Evolutionary conservation across 164 flowering plant species (phyloP), one percentile per base, ranked within the genome.

Genomic region (Stephania cephalantha): DNA sequence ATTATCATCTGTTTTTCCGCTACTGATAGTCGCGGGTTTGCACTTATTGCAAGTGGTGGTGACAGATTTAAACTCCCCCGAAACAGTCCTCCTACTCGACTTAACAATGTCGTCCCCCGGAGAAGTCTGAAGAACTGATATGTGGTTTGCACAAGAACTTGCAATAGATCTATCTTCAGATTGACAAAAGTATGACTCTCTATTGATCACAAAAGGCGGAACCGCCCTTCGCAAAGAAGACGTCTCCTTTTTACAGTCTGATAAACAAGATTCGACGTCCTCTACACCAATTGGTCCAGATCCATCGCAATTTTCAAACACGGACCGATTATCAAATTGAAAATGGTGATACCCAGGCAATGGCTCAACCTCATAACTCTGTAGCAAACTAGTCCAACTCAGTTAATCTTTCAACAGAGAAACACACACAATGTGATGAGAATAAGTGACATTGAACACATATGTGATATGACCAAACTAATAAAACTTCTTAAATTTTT

Each of bases 341-440:
- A 78, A 68, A 53, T 87, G 90, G 20, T 81, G 86, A 75, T 85
- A 88, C 65, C 88, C 89, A n/a, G 92, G 84, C 46, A 87, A 68
- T 68, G 96, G 86, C 64, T 89, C 93, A 67, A 90, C 96, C 52
- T 87, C 95, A 78, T 94, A 94, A 80, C 90, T 92, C 98, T 94
- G 95, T 74, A 68, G 55, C 71, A 72, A 74, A 70, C 10, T 15
- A 45, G 6, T 29, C 55, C 71, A 78, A 50, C 46, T 79, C 75
- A 78, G 50, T 75, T 7, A 46, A 72, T 5, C 46, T 42, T 72
- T 35, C 12, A 68, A 42, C 9, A 58, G 61, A 46, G 65, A 55
- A 22, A 61, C 20, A 13, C 18, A 13, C 18, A 5, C 10, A 35
- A 6, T 17, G 66, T 61, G 66, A 61, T 7, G 20, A 18, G 25